A percentile compares a stretch with the other conserved stretches of the same genome.
These are phyloP conservation scores for Lentinula aciculospora DNA, from an alignment of 768 basidiomycete genomes.

Conservation along the genomic window DNA sequence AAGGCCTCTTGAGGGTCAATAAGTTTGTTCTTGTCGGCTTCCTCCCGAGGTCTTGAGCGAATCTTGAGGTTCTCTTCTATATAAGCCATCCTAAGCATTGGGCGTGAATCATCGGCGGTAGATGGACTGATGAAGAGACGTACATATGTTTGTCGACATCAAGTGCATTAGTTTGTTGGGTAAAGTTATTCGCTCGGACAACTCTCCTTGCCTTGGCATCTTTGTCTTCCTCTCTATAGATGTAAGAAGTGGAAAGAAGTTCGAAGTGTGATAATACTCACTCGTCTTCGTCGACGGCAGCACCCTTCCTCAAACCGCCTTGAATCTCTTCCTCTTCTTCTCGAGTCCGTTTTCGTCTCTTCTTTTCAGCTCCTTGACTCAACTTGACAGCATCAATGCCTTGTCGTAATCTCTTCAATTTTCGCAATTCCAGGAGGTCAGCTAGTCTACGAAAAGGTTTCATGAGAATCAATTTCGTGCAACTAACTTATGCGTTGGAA, in stretches of 20 bases:
- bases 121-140: slow-evolving; percentile 20
- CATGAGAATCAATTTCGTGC: neutral
- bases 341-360: slow-evolving; percentile 52
- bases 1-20: slow-evolving; percentile 76
- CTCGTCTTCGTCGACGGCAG: slow-evolving; percentile 52
- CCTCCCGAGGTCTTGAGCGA: slow-evolving; percentile 50
- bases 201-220: slow-evolving; percentile 68
- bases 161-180: slow-evolving; percentile 91
- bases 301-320: slow-evolving; percentile 55
- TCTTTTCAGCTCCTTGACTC: slow-evolving; percentile 77
- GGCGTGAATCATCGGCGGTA: neutral
- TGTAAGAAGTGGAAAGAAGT: neutral
- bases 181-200: slow-evolving; percentile 89
- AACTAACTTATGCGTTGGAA: neutral
- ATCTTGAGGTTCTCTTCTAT: slow-evolving; percentile 91
- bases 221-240: slow-evolving; percentile 52
- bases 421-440: slow-evolving; percentile 82
- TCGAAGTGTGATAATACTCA: slow-evolving; percentile 24
- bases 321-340: slow-evolving; percentile 42
- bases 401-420: slow-evolving; percentile 61
- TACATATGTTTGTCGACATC: slow-evolving; percentile 99
- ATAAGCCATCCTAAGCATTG: slow-evolving; percentile 80
- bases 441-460: slow-evolving; percentile 46
- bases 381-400: slow-evolving; percentile 87
- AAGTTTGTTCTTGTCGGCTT: slow-evolving; percentile 38